phyloP scores from a whole-genome alignment of 306 rosid species.

The Leucaena leucocephala region DNA sequence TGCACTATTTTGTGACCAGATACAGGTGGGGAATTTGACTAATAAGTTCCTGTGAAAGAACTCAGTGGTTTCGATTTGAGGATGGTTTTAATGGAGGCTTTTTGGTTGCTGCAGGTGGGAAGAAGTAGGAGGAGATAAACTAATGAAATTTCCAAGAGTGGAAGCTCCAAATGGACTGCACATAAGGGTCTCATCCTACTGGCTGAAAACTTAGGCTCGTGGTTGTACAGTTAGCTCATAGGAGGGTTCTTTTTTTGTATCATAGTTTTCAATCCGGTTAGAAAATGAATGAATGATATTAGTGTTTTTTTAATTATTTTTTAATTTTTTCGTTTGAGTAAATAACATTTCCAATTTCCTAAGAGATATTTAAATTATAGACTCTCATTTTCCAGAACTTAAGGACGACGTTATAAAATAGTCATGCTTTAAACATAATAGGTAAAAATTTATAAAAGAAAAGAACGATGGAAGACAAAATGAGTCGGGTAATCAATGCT shows the following conservation, averaged over 20 bases:
- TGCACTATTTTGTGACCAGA: slow-evolving; percentile 90
- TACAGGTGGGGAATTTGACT: slow-evolving; percentile 65
- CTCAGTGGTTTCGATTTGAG: neutral
- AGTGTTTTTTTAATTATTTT: neutral
- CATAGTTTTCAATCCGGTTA: slow-evolving; percentile 54
- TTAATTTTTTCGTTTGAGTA: no score
- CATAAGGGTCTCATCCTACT: slow-evolving; percentile 73
- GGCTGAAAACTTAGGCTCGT: slow-evolving; percentile 34
- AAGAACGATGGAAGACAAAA: no score
- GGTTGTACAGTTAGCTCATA: slow-evolving; percentile 53
- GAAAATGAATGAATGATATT: slow-evolving; percentile 40
- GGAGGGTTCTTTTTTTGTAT: slow-evolving; percentile 36
- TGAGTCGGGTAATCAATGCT: neutral
- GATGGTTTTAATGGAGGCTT: neutral
- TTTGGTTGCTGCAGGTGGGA: slow-evolving; percentile 74
- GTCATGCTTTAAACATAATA: no score
- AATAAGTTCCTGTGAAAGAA: neutral
- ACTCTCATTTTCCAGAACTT: neutral
- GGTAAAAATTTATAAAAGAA: no score
- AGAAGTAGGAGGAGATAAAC: slow-evolving; percentile 91
- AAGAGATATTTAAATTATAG: no score
- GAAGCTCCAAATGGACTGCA: slow-evolving; percentile 95
- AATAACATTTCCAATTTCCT: no score
- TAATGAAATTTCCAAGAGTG: slow-evolving; percentile 93
- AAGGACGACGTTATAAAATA: no score